phyloP scores from a whole-genome alignment of 352 stramenopile species.

The Pythium aristosporum region DNA sequence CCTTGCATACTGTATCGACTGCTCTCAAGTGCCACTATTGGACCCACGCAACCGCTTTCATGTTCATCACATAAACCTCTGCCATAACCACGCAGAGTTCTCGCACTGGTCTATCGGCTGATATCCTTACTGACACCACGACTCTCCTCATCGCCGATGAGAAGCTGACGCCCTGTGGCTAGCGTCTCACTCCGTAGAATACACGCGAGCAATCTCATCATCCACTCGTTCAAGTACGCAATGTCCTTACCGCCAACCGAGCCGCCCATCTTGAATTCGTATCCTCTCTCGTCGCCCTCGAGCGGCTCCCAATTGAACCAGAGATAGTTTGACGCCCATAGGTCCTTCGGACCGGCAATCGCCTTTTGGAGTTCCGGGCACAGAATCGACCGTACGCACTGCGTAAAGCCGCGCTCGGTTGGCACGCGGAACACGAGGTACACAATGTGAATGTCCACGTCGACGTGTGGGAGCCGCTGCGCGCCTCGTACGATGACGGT shows the following conservation, averaged over 20 bases:
- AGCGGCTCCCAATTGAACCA: background rate
- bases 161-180: background rate
- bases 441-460: background rate
- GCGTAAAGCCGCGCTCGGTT: background rate
- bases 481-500: background rate
- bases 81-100: no score
- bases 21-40: no score
- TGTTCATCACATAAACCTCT: no score
- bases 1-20: no score
- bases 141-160: no score
- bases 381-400: background rate
- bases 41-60: no score
- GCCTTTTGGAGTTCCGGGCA: background rate
- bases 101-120: no score
- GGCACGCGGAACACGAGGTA: background rate
- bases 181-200: background rate
- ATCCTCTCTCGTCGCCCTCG: background rate
- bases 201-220: background rate
- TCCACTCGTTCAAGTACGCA: background rate
- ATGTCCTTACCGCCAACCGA: background rate
- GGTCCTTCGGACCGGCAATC: background rate
- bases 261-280: background rate
- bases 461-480: background rate
- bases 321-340: background rate
- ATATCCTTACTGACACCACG: no score